Evolutionary conservation across 306 rosid species (phyloP).

Genomic region (Sophora flavescens): DNA sequence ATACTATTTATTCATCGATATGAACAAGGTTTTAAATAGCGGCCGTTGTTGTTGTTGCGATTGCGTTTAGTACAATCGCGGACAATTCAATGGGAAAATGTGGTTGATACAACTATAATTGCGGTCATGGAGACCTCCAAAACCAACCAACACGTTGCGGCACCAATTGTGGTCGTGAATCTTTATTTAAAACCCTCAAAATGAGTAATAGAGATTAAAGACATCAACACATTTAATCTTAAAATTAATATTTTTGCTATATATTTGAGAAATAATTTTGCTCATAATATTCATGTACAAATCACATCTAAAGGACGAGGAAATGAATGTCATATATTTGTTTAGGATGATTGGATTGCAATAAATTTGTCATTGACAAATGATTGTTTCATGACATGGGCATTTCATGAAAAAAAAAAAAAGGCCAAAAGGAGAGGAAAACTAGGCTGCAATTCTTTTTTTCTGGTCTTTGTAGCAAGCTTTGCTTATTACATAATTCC

Average conservation of each 20-base stretch:
- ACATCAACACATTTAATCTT: background rate
- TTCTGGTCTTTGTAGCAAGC: slow-evolving; percentile 63
- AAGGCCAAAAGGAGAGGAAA: slow-evolving; percentile 72
- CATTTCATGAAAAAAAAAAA: slow-evolving; percentile 83
- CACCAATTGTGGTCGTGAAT: no score
- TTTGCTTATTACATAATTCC: slow-evolving; percentile 83
- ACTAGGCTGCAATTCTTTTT: slow-evolving; percentile 86
- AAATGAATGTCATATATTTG: background rate
- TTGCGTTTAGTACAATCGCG: no score
- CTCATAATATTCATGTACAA: background rate
- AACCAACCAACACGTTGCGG: no score
- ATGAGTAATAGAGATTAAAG: background rate
- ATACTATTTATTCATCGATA: background rate
- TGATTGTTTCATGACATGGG: slow-evolving; percentile 57
- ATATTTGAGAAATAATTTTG: background rate
- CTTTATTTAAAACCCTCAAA: no score
- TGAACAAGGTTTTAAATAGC: background rate
- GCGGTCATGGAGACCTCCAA: no score
- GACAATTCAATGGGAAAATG: no score
- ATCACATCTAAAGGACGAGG: background rate
- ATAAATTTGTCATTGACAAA: background rate
- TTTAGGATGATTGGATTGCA: background rate
- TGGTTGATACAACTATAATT: no score
- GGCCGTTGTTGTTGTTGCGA: no score
- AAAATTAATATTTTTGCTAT: background rate